These are phyloP conservation scores for Nemophila menziesii DNA, from an alignment of 257 asterid genomes.

Conservation along the genomic window DNA sequence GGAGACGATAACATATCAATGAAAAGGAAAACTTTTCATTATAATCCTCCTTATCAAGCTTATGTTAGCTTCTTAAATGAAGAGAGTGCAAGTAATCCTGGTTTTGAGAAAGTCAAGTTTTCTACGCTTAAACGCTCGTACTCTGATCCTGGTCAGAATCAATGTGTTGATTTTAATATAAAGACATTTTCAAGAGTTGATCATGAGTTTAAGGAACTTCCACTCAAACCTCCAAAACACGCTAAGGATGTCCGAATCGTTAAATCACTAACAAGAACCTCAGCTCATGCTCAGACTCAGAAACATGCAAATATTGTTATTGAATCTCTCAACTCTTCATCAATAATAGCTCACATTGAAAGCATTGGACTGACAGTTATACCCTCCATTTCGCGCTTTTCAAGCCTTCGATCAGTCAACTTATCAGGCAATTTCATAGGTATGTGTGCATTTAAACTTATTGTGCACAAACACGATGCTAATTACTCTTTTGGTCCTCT, in stretches of 20 bases:
- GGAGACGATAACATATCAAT: conserved; percentile 33
- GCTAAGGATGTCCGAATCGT: conserved; percentile 23
- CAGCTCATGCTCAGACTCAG: conserved; percentile 15
- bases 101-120: conserved; percentile 25
- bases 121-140: conserved; percentile 51
- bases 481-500: conserved; percentile 2
- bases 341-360: conserved; percentile 68
- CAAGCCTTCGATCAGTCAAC: conserved; percentile 63
- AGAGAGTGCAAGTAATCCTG: conserved; percentile 51
- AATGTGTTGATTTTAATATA: conserved; percentile 66
- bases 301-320: conserved; percentile 27
- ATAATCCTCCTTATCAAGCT: conserved; percentile 32
- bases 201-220: conserved; percentile 55
- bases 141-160: conserved; percentile 61
- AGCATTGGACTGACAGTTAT: conserved; percentile 47
- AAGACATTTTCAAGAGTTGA: conserved; percentile 36
- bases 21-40: conserved; percentile 35
- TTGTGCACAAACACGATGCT: neutral
- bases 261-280: conserved; percentile 16
- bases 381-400: conserved; percentile 44
- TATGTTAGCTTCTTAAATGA: conserved; percentile 13
- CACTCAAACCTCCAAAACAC: conserved; percentile 26
- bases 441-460: conserved; percentile 24
- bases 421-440: conserved; percentile 71
- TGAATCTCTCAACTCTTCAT: conserved; percentile 53